A percentile compares a stretch with the other conserved stretches of the same genome.
Conservation (phyloP, 1,139 yeast species). For the Debaryomyces singareniensis region DNA sequence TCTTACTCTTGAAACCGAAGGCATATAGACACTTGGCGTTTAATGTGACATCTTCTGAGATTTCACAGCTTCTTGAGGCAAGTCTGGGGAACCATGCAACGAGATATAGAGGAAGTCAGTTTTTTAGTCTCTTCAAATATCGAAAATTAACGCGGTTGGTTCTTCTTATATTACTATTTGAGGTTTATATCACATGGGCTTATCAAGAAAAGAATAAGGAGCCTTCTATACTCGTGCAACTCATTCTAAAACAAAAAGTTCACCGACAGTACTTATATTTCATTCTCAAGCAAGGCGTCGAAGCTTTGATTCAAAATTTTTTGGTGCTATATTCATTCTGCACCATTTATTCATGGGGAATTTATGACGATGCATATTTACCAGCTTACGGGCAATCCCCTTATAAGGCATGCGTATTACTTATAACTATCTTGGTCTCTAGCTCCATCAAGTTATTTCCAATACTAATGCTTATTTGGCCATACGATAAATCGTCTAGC, state of each 20-base stretch:
- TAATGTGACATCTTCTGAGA: slow-evolving; percentile 48
- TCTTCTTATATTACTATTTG: slow-evolving; percentile 68
- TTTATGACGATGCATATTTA: no score
- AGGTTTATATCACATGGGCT: slow-evolving; percentile 90
- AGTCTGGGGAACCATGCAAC: neutral
- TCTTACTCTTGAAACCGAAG: slow-evolving; percentile 74
- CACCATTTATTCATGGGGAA: slow-evolving; percentile 29
- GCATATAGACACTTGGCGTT: slow-evolving; percentile 88
- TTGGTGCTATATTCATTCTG: slow-evolving; percentile 37
- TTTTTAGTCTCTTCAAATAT: slow-evolving; percentile 13
- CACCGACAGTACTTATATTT: slow-evolving; percentile 62
- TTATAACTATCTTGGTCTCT: slow-evolving; percentile 67
- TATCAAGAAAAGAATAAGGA: slow-evolving; percentile 59
- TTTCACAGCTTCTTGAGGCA: slow-evolving; percentile 6
- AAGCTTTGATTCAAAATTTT: slow-evolving; percentile 49
- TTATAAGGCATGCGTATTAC: slow-evolving; percentile 35
- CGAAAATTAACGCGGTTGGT: slow-evolving; percentile 42
- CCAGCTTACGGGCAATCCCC: slow-evolving; percentile 9
- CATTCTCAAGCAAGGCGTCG: slow-evolving; percentile 53
- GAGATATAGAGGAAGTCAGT: neutral
- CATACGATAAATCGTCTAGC: slow-evolving; percentile 68
- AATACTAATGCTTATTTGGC: slow-evolving; percentile 94
- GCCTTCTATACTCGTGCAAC: slow-evolving; percentile 19
- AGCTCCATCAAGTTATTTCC: slow-evolving; percentile 81
- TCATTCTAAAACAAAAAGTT: slow-evolving; percentile 40